phyloP scores from a whole-genome alignment of 495 filamentous ascomycete species.

The Halenospora varia region DNA sequence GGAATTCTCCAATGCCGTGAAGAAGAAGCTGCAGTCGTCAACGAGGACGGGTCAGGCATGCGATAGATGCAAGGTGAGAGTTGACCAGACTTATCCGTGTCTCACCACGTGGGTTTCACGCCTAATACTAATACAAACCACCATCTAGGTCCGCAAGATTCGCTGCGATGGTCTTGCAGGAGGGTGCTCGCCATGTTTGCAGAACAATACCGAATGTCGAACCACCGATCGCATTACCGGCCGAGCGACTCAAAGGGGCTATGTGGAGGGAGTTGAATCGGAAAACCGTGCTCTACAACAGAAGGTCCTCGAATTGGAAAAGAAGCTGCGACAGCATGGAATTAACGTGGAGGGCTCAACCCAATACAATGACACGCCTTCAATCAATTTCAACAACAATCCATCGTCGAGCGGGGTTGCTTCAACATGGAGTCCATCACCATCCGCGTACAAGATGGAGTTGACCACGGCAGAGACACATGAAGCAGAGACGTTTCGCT shows the following conservation, averaged over 20 bases:
- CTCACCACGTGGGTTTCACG: neutral
- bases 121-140: neutral
- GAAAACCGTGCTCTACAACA: conserved; percentile 51
- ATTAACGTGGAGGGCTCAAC: conserved; percentile 25
- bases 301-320: conserved; percentile 47
- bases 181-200: conserved; percentile 72
- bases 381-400: conserved; percentile 12
- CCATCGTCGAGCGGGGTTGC: neutral
- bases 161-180: conserved; percentile 70
- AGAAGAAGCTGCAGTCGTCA: conserved; percentile 57
- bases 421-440: conserved; percentile 6
- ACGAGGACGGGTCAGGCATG: conserved; percentile 82
- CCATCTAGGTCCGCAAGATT: conserved; percentile 70
- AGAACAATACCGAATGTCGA: conserved; percentile 66
- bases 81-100: neutral
- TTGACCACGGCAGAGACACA: conserved; percentile 25
- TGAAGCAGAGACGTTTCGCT: conserved; percentile 38
- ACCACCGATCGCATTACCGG: conserved; percentile 88
- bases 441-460: conserved; percentile 11
- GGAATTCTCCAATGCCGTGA: conserved; percentile 65
- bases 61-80: conserved; percentile 80
- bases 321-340: conserved; percentile 30
- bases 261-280: conserved; percentile 59
- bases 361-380: conserved; percentile 13
- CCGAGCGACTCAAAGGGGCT: conserved; percentile 71